phyloP scores from a whole-genome alignment of 2,329 filamentous ascomycete species.

The Ophiostoma australiae region DNA sequence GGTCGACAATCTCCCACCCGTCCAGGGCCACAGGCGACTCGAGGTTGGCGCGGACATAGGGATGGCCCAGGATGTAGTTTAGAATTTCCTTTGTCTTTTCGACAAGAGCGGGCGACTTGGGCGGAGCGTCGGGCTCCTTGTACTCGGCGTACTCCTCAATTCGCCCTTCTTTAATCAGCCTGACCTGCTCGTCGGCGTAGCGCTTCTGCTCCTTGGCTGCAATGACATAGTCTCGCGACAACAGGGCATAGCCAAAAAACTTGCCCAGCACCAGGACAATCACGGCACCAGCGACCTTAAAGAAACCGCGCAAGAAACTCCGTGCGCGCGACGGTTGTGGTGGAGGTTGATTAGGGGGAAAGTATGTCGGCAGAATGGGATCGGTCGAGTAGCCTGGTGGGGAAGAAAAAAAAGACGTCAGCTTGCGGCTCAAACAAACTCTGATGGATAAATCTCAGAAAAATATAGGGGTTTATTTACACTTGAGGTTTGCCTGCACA shows the following conservation, averaged over 20 bases:
- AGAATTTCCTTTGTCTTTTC: constrained; percentile 9
- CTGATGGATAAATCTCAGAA: neutral
- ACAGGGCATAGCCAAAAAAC: neutral
- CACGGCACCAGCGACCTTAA: neutral
- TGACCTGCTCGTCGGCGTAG: constrained; percentile 9
- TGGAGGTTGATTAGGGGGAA: neutral
- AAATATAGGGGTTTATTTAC: neutral
- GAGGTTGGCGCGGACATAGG: neutral
- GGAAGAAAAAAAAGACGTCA: neutral
- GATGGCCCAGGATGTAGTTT: constrained; percentile 5
- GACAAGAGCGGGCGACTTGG: neutral
- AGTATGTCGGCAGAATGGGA: constrained; percentile 7
- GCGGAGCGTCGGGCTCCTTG: neutral
- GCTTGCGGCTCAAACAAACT: neutral
- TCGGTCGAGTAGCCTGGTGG: constrained; percentile 4
- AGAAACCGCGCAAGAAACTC: neutral
- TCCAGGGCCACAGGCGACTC: neutral
- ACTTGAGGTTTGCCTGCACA: neutral
- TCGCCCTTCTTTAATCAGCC: neutral
- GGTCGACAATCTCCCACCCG: constrained; percentile 1
- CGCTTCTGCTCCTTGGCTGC: neutral
- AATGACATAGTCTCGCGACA: neutral
- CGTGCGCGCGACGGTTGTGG: neutral
- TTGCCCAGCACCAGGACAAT: neutral
- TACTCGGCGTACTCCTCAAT: constrained; percentile 5